Base-by-base conservation (phyloP, 352 stramenopile species). In the Globisporangium cystogenes region DNA sequence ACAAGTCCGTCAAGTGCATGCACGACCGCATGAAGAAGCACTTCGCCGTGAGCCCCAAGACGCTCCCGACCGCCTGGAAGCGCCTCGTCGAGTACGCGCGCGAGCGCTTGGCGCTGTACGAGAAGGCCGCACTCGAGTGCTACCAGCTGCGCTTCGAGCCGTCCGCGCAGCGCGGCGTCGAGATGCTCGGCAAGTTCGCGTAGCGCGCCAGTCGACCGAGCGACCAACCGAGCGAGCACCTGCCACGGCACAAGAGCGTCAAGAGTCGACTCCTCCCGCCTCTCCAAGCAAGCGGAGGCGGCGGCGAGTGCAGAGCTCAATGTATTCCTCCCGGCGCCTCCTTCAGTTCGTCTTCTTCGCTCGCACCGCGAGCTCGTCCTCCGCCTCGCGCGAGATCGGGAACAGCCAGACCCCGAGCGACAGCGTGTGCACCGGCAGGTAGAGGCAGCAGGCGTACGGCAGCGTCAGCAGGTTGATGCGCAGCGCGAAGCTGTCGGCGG, bases 11-110 rank as follows among this genome's bases (percentile, higher is more conserved):
- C 51, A 75, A 81, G 20, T 63, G 51, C 45, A 86, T 90, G 72
- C 76, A 84, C 50, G 71, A 82, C 14, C 74, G 79, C 20, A 74
- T 90, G 66, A 90, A 90, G 47, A 90, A 90, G 27, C 76, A 90
- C 53, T 84, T 87, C 18, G 60, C 62, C 1, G 57, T 59, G 11
- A 83, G 76, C 15, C 31, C 65, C 8, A 84, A 82, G 48, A 73
- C 75, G 27, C 45, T 90, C 7, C 72, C 79, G 20, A 65, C 52
- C 6, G 64, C 82, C 11, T 90, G 76, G 79, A 72, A 68, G 23
- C 57, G 77, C n/a, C 51, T 87, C 1, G 48, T 80, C 16, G 63
- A 74, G 44, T 87, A 71, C 43, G 76, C 49, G 2, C 62, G 50
- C 11, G 57, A 51, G 7, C 65, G 67, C 10, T 61, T 88, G 51